Conservation (phyloP, 306 rosid genomes). For the Pyrus pyrifolia region DNA sequence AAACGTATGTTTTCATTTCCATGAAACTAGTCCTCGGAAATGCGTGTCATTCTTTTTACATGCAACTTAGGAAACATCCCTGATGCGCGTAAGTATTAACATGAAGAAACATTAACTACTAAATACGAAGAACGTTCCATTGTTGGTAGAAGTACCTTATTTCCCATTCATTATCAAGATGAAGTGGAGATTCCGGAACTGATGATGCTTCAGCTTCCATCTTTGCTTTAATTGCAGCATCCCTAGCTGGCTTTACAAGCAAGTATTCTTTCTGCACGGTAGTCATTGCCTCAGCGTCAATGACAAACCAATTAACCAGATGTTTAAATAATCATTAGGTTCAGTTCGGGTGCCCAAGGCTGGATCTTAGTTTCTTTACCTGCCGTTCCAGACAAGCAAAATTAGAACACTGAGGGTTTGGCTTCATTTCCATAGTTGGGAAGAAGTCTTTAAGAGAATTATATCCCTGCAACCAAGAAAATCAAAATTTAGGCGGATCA, state of each 20-base stretch:
- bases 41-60: neutral
- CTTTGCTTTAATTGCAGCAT: constrained; percentile 84
- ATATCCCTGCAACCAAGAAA: constrained; percentile 65
- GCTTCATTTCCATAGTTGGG: constrained; percentile 99
- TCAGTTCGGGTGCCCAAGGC: constrained; percentile 1
- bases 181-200: constrained; percentile 59
- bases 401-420: constrained; percentile 96
- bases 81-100: neutral
- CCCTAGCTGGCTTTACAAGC: constrained; percentile 73
- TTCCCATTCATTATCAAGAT: constrained; percentile 88
- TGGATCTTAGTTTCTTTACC: constrained; percentile 34
- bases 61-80: neutral
- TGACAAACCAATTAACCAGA: neutral
- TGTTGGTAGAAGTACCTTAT: constrained; percentile 58
- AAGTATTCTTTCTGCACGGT: constrained; percentile 61
- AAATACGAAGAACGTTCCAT: neutral
- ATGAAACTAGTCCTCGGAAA: neutral
- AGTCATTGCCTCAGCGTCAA: constrained; percentile 4
- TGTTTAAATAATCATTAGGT: neutral
- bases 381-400: constrained; percentile 74
- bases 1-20: neutral
- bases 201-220: constrained; percentile 58
- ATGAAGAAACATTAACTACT: neutral
- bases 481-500: constrained; percentile 5
- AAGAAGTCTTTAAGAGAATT: constrained; percentile 92